Base-by-base conservation (phyloP, 768 basidiomycete genomes). In the Mycena floridula region DNA sequence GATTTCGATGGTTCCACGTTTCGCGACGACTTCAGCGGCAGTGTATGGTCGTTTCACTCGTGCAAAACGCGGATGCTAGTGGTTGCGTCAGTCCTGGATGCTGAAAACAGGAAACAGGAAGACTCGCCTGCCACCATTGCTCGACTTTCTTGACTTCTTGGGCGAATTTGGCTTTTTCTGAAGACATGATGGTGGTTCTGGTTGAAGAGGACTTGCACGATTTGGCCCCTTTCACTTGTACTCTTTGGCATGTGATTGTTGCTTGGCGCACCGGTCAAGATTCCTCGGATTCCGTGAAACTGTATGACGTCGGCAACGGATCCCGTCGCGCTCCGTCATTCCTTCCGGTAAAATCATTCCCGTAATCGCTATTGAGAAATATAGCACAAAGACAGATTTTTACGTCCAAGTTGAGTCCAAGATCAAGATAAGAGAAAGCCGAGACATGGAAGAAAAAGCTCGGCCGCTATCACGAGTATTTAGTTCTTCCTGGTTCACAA, bases 11-110 rank as follows among this genome's bases (percentile, higher is more conserved):
- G 88, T 91, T 7, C 96, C 96, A 25, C 95, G 79, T 69, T 98
- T 97, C 16, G 88, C 74, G 49, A 97, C 93, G 54, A 98, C 94
- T 49, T 97, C 84, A 20, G 81, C 83, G 9, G 95, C 92, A 37
- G 87, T 85, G 69, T 97, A 99, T 4, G 93, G 94, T 20, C 96
- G 84, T 52, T 76, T 82, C n/a, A 87, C 83, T 57, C 82, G 76
- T 21, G 81, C 76, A 64, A 94, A 99, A 26, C 96, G 89, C 16
- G 89, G 81, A 57, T 67, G 82, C 94, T 97, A 57, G n/a, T 32
- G 16, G 42, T 47, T 25, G 21, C 37, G 37, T 52, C 37, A 46
- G 39, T 48, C 47, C 25, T 28, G 45, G 35, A 7, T 45, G 23
- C 40, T 36, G 21, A 41, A 15, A 32, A 40, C n/a, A 28, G 42